phyloP scores from a whole-genome alignment of 805 yeast species.

The Candida gorgasii region DNA sequence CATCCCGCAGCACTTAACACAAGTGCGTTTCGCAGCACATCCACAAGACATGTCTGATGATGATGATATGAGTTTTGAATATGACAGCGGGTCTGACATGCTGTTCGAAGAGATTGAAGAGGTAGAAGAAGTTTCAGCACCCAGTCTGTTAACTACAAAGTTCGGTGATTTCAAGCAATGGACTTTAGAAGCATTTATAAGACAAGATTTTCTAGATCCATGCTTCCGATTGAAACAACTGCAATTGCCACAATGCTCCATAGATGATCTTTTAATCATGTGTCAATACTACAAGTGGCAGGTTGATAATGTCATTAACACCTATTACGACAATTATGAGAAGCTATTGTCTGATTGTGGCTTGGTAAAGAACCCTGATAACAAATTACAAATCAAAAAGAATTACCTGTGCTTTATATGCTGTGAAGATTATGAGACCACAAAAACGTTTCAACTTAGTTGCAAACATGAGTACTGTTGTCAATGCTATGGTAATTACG shows the following conservation, averaged over 20 bases:
- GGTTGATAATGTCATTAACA: constrained; percentile 37
- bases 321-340: constrained; percentile 32
- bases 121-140: constrained; percentile 7
- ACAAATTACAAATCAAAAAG: constrained; percentile 13
- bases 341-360: constrained; percentile 31
- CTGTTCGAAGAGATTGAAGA: constrained; percentile 19
- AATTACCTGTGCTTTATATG: constrained; percentile 65
- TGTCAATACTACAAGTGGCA: constrained; percentile 42
- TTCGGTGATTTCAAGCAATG: constrained; percentile 22
- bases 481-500: constrained; percentile 65
- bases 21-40: not conserved
- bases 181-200: constrained; percentile 27
- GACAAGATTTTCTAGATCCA: constrained; percentile 23
- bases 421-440: constrained; percentile 51
- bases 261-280: constrained; percentile 35
- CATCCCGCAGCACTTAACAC: not conserved
- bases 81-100: constrained; percentile 18
- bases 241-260: constrained; percentile 28
- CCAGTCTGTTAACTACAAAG: not conserved
- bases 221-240: constrained; percentile 21
- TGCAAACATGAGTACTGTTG: constrained; percentile 76
- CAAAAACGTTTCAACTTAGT: constrained; percentile 47
- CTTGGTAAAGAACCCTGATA: constrained; percentile 15
- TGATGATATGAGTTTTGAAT: constrained; percentile 13
- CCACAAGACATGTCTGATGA: constrained; percentile 8